Evolutionary conservation across 2,329 filamentous ascomycete genomes (phyloP).

Genomic region (Alternaria ethzedia): DNA sequence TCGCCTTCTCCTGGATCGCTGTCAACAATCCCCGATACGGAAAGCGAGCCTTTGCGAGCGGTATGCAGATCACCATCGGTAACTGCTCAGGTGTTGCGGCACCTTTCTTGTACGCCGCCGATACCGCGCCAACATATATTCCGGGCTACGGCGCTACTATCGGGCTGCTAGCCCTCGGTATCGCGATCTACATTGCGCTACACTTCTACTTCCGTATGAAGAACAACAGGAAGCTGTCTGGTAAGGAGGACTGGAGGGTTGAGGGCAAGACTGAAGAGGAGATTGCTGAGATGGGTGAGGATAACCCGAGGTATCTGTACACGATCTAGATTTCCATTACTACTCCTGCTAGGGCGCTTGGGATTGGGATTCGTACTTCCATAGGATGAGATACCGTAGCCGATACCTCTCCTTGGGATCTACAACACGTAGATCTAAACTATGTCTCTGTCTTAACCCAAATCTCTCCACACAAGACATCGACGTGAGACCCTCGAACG

Average conservation of each 20-base stretch:
- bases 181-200: constrained; percentile 23
- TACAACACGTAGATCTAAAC: no score
- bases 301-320: constrained; percentile 34
- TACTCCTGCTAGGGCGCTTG: no score
- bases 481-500: background rate
- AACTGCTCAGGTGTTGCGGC: constrained; percentile 44
- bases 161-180: constrained; percentile 23
- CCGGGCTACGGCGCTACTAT: constrained; percentile 35
- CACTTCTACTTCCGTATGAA: constrained; percentile 28
- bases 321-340: constrained; percentile 15
- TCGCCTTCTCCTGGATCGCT: constrained; percentile 36
- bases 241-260: constrained; percentile 31
- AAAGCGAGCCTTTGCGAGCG: constrained; percentile 37
- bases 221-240: constrained; percentile 31
- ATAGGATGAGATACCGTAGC: no score
- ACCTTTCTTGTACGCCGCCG: constrained; percentile 30
- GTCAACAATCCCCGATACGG: constrained; percentile 41
- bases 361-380: no score
- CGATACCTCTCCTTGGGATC: no score
- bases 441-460: no score
- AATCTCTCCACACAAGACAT: no score
- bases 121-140: constrained; percentile 19
- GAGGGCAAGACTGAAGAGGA: constrained; percentile 34
- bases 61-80: constrained; percentile 45
- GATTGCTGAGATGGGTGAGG: constrained; percentile 32